Conservation (phyloP, 2,329 filamentous ascomycete genomes). For the Rutstroemia sp. region DNA sequence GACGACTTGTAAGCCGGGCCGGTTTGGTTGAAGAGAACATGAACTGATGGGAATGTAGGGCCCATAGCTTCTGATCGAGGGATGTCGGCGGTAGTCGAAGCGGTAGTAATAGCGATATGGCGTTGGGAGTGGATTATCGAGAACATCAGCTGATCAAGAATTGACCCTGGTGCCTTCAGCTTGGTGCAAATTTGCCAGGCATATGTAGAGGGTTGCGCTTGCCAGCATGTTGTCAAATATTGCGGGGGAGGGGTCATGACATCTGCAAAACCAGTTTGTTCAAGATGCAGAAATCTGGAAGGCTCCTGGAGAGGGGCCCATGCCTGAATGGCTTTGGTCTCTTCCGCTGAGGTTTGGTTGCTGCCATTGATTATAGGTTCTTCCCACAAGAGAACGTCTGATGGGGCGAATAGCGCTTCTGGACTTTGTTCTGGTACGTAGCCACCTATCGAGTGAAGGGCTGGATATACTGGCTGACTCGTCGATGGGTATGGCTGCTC, state of each 20-base stretch:
- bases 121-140: conserved; percentile 25
- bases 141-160: conserved; percentile 26
- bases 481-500: not conserved
- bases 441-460: not conserved
- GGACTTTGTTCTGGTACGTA: not conserved
- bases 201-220: conserved; percentile 26
- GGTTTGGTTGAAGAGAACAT: conserved; percentile 23
- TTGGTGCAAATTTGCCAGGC: conserved; percentile 28
- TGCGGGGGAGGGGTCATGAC: conserved; percentile 1
- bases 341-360: not conserved
- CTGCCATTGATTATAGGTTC: not conserved
- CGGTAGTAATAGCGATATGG: conserved; percentile 12
- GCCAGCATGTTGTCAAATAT: conserved; percentile 20
- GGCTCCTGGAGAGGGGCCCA: conserved; percentile 26
- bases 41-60: conserved; percentile 21
- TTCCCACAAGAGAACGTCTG: not conserved
- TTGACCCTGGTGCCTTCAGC: conserved; percentile 23
- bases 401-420: not conserved
- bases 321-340: conserved; percentile 16
- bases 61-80: conserved; percentile 19
- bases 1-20: conserved; percentile 15
- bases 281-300: conserved; percentile 21
- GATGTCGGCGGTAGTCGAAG: conserved; percentile 8
- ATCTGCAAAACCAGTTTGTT: not conserved
- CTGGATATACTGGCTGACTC: not conserved